phyloP scores from a whole-genome alignment of 2,329 filamentous ascomycete genomes.

The Dactylonectria macrodidyma region DNA sequence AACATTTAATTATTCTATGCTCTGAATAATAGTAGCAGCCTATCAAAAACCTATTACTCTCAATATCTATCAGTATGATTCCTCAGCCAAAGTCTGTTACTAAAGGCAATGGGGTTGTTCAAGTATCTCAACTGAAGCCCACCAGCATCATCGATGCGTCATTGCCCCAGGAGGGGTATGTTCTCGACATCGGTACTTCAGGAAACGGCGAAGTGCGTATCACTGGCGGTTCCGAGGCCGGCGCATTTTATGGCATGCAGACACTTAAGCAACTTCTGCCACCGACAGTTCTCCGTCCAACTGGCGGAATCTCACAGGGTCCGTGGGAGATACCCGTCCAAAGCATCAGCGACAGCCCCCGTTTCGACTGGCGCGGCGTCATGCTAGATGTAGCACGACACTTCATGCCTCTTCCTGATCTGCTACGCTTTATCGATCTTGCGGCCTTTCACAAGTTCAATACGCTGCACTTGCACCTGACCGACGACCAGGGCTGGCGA shows the following conservation, averaged over 20 bases:
- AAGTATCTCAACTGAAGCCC: constrained; percentile 5
- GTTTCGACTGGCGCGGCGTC: constrained; percentile 37
- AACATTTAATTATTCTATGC: no score
- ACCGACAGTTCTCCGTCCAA: constrained; percentile 14
- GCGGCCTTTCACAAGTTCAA: constrained; percentile 37
- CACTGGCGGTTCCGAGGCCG: constrained; percentile 20
- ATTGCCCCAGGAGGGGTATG: constrained; percentile 16
- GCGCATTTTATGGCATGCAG: constrained; percentile 32
- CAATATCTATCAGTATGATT: constrained; percentile 9
- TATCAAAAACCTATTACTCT: no score
- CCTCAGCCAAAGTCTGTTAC: constrained; percentile 18
- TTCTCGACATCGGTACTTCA: constrained; percentile 20
- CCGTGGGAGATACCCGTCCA: constrained; percentile 32
- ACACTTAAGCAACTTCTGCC: constrained; percentile 36
- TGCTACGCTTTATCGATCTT: constrained; percentile 37
- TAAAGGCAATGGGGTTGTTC: not conserved
- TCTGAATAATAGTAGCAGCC: no score
- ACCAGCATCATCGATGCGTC: constrained; percentile 11
- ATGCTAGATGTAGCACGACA: constrained; percentile 42
- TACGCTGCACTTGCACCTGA: constrained; percentile 33
- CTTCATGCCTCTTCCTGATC: constrained; percentile 38
- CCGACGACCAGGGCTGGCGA: constrained; percentile 39
- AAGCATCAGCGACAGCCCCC: constrained; percentile 30
- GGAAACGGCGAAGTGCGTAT: constrained; percentile 2
- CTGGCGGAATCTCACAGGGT: constrained; percentile 7